phyloP scores from a whole-genome alignment of 1,139 yeast genomes.

The Arxiozyma heterogenica region DNA sequence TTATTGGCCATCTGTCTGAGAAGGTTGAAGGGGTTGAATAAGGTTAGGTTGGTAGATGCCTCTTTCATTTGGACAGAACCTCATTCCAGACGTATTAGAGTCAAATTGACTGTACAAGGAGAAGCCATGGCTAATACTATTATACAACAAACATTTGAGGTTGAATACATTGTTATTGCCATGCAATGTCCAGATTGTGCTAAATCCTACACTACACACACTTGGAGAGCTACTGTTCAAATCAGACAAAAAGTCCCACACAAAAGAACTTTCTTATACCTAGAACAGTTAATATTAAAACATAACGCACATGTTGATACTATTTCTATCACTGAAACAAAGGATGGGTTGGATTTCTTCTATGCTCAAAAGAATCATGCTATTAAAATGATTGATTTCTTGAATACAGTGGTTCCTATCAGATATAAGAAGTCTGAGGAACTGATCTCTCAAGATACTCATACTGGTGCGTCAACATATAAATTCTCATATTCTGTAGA shows the following conservation, averaged over 20 bases:
- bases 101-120: conserved; percentile 90
- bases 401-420: conserved; percentile 80
- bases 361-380: conserved; percentile 88
- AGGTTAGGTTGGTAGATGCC: conserved; percentile 87
- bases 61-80: conserved; percentile 98
- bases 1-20: conserved; percentile 82
- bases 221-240: conserved; percentile 97
- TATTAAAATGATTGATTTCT: conserved; percentile 83
- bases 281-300: conserved; percentile 87
- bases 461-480: conserved; percentile 78
- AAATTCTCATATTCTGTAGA: conserved; percentile 91
- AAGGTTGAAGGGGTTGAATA: conserved; percentile 78
- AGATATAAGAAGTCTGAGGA: conserved; percentile 82
- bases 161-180: conserved; percentile 86
- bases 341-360: conserved; percentile 92
- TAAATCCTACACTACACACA: conserved; percentile 85
- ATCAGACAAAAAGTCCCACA: conserved; percentile 96
- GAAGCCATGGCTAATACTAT: conserved; percentile 90
- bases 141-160: conserved; percentile 91
- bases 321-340: conserved; percentile 81
- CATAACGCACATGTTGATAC: conserved; percentile 95
- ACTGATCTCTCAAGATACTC: conserved; percentile 84
- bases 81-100: conserved; percentile 87
- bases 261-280: conserved; percentile 87
- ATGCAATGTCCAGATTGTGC: conserved; percentile 99